phyloP scores from a whole-genome alignment of 192 early-diverging fungal species.

The Piromyces sp. region DNA sequence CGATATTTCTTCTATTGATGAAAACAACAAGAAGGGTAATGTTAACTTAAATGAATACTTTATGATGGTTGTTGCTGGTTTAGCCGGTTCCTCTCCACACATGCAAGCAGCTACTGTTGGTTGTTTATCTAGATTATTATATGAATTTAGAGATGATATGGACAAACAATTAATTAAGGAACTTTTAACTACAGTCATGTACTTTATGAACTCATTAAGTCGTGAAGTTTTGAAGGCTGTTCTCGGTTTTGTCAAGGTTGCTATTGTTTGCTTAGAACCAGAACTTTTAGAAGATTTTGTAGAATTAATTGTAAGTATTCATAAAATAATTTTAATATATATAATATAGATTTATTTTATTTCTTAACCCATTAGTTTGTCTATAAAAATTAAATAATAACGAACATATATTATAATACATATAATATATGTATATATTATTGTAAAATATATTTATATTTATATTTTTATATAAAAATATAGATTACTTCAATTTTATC shows the following conservation, averaged over 20 bases:
- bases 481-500: slow-evolving; percentile 42
- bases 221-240: slow-evolving; percentile 81
- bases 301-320: slow-evolving; percentile 43
- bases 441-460: not conserved
- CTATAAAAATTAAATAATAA: no score
- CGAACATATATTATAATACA: no score
- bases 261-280: slow-evolving; percentile 54
- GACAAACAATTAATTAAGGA: slow-evolving; percentile 42
- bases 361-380: no score
- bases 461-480: slow-evolving; percentile 1
- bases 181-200: slow-evolving; percentile 59
- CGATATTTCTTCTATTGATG: slow-evolving; percentile 7
- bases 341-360: no score
- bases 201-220: slow-evolving; percentile 62
- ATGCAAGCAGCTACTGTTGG: slow-evolving; percentile 87
- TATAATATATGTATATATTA: no score
- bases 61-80: slow-evolving; percentile 83
- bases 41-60: slow-evolving; percentile 67
- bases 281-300: slow-evolving; percentile 54
- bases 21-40: not conserved
- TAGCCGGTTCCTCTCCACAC: slow-evolving; percentile 72
- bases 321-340: no score
- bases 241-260: slow-evolving; percentile 87
- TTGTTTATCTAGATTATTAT: slow-evolving; percentile 65
- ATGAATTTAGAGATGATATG: slow-evolving; percentile 73